Base-by-base conservation (phyloP, 2,329 filamentous ascomycete genomes). In the Neobulgaria alba region DNA sequence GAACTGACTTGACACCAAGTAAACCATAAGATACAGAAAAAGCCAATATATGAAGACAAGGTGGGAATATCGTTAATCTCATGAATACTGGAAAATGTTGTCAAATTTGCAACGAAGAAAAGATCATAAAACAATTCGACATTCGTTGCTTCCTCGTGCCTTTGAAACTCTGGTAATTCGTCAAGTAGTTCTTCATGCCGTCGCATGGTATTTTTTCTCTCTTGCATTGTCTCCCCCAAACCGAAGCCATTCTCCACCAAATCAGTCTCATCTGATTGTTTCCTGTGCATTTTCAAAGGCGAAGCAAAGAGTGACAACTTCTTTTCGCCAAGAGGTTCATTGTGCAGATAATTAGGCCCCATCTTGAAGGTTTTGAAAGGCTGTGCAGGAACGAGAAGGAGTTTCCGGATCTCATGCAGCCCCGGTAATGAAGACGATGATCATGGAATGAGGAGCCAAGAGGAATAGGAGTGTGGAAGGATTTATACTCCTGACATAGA, bases 101-200 rank as follows among this genome's bases (percentile, higher is more conserved):
- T 72, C 21, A 79, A 54, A 47, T 78, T 78, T 15, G 72, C 73
- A 14, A 77, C 73, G 43, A 78, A 75, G 51, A 77, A 77, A 1
- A 78, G 60, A 54, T 77, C 74, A 51, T 73, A 77, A 53, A 77
- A 77, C 3, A 77, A 61, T 52, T 54, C 50, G 18, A 54, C 50
- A 33, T 49, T 52, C 2, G 52, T 54, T 5, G 49, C 41, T 40
- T 54, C 52, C 20, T 50, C 46, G 16, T 49, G 41, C 15, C 43
- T 36, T 43, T 46, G 34, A 33, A 50, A 50, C 8, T 44, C 43
- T 1, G 48, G 48, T 0, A 38, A 39, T 15, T 46, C 41, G 17
- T 35, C 16, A 23, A 41, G 30, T 8, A 29, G n/a, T 8, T n/a
- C 20, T 17, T 45, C 42, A 16, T 40, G 33, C 14, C 37, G 4